phyloP scores from a whole-genome alignment of 2,329 filamentous ascomycete genomes.

The Colletotrichum sp. region DNA sequence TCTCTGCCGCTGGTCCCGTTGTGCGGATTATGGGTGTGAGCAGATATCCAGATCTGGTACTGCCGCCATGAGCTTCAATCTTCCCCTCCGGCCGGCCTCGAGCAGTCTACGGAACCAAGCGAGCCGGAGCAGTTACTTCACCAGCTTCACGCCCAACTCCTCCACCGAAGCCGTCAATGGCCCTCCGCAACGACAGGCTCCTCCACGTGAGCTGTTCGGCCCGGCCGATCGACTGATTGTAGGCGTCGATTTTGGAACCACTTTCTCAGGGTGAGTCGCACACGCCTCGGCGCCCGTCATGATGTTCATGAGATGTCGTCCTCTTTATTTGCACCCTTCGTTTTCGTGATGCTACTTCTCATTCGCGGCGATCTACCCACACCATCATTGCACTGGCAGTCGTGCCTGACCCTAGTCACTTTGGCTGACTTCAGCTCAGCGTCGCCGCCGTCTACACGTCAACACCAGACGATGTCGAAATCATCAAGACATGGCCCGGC shows the following conservation, averaged over 20 bases:
- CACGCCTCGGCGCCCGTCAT: neutral
- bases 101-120: constrained; percentile 57
- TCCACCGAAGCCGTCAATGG: constrained; percentile 68
- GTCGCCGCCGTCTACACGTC: constrained; percentile 77
- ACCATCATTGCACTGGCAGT: neutral
- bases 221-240: constrained; percentile 72
- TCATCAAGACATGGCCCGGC: constrained; percentile 85
- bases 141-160: constrained; percentile 57
- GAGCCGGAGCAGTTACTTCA: constrained; percentile 62
- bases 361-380: neutral
- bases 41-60: constrained; percentile 9
- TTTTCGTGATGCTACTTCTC: neutral
- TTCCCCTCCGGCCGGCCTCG: constrained; percentile 54
- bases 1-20: neutral
- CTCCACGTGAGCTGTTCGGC: constrained; percentile 54
- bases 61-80: constrained; percentile 52
- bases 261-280: constrained; percentile 72
- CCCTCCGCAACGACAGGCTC: constrained; percentile 58
- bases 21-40: constrained; percentile 18
- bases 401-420: neutral
- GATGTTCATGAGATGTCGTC: neutral
- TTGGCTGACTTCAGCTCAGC: constrained; percentile 36
- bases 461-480: constrained; percentile 80
- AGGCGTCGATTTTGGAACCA: constrained; percentile 85
- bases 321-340: neutral